Base-by-base conservation (phyloP, 2,329 filamentous ascomycete species). In the Lizonia empirigonia region DNA sequence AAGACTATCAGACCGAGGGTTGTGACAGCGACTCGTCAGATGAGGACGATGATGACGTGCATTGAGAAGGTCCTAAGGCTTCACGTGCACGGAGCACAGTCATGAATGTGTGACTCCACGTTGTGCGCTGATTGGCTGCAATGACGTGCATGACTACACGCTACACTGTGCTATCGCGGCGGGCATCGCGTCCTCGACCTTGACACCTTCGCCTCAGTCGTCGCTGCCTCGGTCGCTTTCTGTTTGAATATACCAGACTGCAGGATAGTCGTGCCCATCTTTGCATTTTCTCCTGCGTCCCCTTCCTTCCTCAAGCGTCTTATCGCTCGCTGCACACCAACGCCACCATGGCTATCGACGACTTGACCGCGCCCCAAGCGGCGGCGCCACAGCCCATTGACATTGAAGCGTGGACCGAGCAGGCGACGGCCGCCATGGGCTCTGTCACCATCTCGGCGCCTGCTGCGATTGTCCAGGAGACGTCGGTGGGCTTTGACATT, bases 401-500 rank as follows among this genome's bases (percentile, higher is more conserved):
- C 48, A 73, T 80, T 39, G 76, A 78, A 63, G 76, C 77, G 46
- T 80, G 78, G 78, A 78, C 77, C 18, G 73, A 76, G 45, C 73
- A 79, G 47, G 73, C 76, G 24, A 74, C 77, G 19, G 73, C 75
- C 32, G 74, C 73, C 19, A 62, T 80, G 41, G 67, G 67, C 48
- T 67, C 72, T 22, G 68, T 78, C 7, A 64, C 73, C 30, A 70
- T 79, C 53, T 69, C 74, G 26, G 55, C 68, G 4, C 60, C 67
- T 12, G 58, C 62, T 7, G 61, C 65, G 8, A 39, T 38, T 15
- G 39, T 64, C 20, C 71, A 80, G 39, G 85, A 85, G 45, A 83
- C 83, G 2, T 82, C 84, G 36, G 80, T 82, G 22, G 80, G 85
- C 4, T 80, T 96, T 44, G 80, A 86, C 39, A 94, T 96, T 59